Evolutionary conservation across 2,329 filamentous ascomycete species (phyloP).

Genomic region (Aspergillus fumigatiaffinis): DNA sequence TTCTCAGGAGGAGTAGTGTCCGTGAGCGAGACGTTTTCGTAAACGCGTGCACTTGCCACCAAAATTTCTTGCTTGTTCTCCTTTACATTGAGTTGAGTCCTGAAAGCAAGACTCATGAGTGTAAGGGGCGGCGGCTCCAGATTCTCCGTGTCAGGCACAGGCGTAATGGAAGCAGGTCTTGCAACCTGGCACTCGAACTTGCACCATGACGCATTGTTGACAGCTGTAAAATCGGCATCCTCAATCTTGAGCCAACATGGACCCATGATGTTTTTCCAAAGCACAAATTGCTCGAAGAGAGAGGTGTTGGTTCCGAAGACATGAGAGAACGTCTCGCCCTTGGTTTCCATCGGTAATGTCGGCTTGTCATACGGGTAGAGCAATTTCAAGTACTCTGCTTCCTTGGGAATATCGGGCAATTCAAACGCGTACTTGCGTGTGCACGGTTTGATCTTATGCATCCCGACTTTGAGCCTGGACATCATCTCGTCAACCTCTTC

Average conservation of each 20-base stretch:
- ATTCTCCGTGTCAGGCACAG: conserved; percentile 72
- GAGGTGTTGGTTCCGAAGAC: conserved; percentile 92
- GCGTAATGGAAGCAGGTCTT: conserved; percentile 71
- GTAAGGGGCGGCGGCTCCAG: conserved; percentile 82
- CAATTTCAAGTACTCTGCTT: conserved; percentile 90
- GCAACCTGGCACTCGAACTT: conserved; percentile 84
- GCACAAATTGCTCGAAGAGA: conserved; percentile 94
- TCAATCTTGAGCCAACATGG: conserved; percentile 95
- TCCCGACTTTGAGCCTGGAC: conserved; percentile 76
- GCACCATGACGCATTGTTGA: conserved; percentile 95
- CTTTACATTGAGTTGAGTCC: conserved; percentile 82
- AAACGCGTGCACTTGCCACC: conserved; percentile 84
- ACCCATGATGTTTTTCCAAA: conserved; percentile 99
- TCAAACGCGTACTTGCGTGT: conserved; percentile 95
- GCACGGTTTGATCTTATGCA: conserved; percentile 91
- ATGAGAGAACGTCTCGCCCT: conserved; percentile 86
- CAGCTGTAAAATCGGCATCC: conserved; percentile 73
- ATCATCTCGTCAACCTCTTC: conserved; percentile 84
- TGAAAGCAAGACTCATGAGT: conserved; percentile 89
- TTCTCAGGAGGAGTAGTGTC: conserved; percentile 88
- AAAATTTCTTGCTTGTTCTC: conserved; percentile 97
- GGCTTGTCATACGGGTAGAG: conserved; percentile 90
- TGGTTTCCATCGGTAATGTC: conserved; percentile 63
- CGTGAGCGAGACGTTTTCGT: conserved; percentile 80
- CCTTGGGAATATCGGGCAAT: conserved; percentile 76